Conservation (phyloP, 2,329 filamentous ascomycete genomes). For the Colletotrichum navitas region DNA sequence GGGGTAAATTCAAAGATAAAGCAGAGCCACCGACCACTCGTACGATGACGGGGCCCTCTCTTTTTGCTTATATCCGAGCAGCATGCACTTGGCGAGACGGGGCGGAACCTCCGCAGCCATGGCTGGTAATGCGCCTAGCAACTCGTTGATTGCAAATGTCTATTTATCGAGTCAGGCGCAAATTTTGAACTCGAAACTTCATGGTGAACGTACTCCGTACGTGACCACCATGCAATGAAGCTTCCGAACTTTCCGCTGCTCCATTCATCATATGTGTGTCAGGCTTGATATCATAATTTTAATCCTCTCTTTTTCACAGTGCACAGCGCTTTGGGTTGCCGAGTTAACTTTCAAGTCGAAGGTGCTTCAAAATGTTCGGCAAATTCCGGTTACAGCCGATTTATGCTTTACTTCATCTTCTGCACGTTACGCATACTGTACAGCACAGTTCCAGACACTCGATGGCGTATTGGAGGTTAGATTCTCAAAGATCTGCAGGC, state of each 20-base stretch:
- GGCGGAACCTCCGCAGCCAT: background rate
- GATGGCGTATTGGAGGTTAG: background rate
- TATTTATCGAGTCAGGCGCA: background rate
- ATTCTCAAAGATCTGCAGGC: background rate
- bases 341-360: background rate
- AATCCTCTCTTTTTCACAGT: background rate
- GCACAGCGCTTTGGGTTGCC: background rate
- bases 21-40: constrained; percentile 23
- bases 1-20: constrained; percentile 23
- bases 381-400: background rate
- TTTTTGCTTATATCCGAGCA: constrained; percentile 31
- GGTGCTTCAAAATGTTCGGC: background rate
- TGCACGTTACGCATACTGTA: background rate
- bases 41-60: constrained; percentile 15
- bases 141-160: background rate
- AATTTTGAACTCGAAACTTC: constrained; percentile 26
- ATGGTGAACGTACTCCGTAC: background rate
- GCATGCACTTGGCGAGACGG: constrained; percentile 18
- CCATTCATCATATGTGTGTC: too few species aligned
- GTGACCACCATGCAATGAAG: background rate
- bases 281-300: background rate
- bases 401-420: constrained; percentile 1
- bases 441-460: background rate
- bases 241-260: background rate
- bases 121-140: constrained; percentile 5